Evolutionary conservation across 2,329 filamentous ascomycete species (phyloP), one percentile per base, ranked within the genome.

Genomic region (Aspergillus hortae): DNA sequence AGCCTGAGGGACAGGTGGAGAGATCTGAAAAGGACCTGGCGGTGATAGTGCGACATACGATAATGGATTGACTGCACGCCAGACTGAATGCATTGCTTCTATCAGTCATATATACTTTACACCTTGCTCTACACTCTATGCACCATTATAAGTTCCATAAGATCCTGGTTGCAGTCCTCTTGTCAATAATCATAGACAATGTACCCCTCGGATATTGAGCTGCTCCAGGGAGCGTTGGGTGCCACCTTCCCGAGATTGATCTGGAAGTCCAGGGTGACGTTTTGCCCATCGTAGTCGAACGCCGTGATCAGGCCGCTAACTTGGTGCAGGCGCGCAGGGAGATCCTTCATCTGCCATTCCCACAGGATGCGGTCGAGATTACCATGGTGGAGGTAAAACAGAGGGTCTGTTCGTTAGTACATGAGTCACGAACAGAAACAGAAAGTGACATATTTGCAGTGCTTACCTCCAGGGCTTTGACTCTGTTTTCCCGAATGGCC

Each of bases 321-420:
- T 38, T 74, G 62, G 17, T 61, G 54, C 0, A 70, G 56, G 4
- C 71, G 63, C 2, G 56, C 58, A 1, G 53, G 49, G 1, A 69
- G 62, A 41, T 70, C 61, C 44, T 63, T 58, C 45, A 63, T 52
- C 52, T 69, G 66, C 67, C 66, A 70, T 35, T 53, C 54, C 64
- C 65, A 73, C 43, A 66, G 66, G 12, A 72, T 57, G 4, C 60
- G 64, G 52, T 74, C 71, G 2, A 74, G 53, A 46, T 70, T 69
- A 3, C 61, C 60, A 51, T 74, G 67, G 51, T 74, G 71, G 23
- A 74, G 57, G 40, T 63, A 74, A 58, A 69, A 76, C 3, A 67
- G 49, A 17, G 67, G 74, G 45, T 61, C 64, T 60, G n/a, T 49
- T 38, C 30, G 17, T n/a, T 14, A 46, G 4, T 23, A 27, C 17